Evolutionary conservation across 1,284 basidiomycete genomes (phyloP), one percentile per base, ranked within the genome.

Genomic region (Ceraceosorus guamensis): DNA sequence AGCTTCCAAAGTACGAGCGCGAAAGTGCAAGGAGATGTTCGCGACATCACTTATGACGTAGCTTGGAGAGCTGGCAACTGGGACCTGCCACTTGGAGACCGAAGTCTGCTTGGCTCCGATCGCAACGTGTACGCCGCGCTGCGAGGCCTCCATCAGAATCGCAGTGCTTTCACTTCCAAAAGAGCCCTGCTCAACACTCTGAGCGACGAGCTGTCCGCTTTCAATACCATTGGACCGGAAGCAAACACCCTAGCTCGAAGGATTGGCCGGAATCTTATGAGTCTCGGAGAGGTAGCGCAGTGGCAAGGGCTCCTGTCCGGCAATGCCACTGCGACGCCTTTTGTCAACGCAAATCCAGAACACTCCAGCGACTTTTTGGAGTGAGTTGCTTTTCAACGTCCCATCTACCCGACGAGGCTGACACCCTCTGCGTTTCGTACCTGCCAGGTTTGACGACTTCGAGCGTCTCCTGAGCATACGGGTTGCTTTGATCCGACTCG

Each of bases 1-100:
- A 24, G 24, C 24, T 24, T 24, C 24, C 24, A 24, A 24, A 24
- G 24, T 24, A 3, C 24, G 24, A 24, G 24, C 24, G 3, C 24
- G 24, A 24, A 24, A 24, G 24, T 24, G 24, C 24, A 24, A 24
- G 24, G 24, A 24, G 24, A 24, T 24, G 24, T 24, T 24, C 24
- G 45, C 8, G 77, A 79, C 13, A 81, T 88, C 75, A 83, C 81
- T 39, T 89, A 89, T 75, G 83, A 85, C 46, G 79, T 92, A 0
- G 91, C 87, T 5, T 95, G 91, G 91, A 82, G 89, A 41, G 89
- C 89, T 1, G 86, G 87, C 55, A 85, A 85, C 0, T 97, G 93
- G 92, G 91, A 97, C 73, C 79, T 71, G 6, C 67, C 69, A 1
- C n/a, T 37, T 33, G 16, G 5, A 18, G 8, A 33, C 1, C 35